Percentiles rank a stretch among this genome's conserved stretches.
Conservation (phyloP, 495 filamentous ascomycete species). For the Geoglossum glabrum region DNA sequence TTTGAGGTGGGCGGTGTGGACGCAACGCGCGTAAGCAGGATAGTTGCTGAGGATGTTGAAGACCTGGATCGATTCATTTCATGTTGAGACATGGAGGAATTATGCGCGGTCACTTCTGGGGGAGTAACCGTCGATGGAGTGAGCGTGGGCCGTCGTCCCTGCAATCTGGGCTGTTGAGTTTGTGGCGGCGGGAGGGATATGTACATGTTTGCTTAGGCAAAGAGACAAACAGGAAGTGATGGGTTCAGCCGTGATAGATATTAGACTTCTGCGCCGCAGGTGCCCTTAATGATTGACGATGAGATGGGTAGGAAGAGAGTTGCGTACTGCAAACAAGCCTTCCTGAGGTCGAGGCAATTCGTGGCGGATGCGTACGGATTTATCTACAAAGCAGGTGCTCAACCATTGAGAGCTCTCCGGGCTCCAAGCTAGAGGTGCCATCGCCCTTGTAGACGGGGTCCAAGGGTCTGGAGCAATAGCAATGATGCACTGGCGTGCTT, state of each 20-base stretch:
- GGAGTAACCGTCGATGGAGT: constrained; percentile 1
- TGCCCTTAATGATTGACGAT: not conserved
- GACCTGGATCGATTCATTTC: not conserved
- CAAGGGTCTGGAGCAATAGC: not conserved
- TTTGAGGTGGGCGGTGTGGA: not conserved
- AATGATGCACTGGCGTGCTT: not conserved
- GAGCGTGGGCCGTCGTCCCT: constrained; percentile 1
- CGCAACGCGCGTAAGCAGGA: not conserved
- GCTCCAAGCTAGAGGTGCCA: not conserved
- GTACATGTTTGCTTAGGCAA: not conserved
- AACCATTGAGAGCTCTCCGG: not conserved
- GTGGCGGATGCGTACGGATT: not conserved
- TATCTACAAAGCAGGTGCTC: not conserved
- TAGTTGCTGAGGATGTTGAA: not conserved
- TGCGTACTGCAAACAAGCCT: not conserved
- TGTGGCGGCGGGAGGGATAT: not conserved
- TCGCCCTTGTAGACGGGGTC: not conserved
- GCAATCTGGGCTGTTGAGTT: not conserved
- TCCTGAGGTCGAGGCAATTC: not conserved
- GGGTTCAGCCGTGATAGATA: not conserved
- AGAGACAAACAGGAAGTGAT: not conserved
- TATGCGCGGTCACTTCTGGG: constrained; percentile 1
- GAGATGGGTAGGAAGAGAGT: not conserved
- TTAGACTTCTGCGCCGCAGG: not conserved
- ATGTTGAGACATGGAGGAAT: not conserved